Evolutionary conservation across 768 basidiomycete species (phyloP).

Genomic region (Artomyces pyxidatus): DNA sequence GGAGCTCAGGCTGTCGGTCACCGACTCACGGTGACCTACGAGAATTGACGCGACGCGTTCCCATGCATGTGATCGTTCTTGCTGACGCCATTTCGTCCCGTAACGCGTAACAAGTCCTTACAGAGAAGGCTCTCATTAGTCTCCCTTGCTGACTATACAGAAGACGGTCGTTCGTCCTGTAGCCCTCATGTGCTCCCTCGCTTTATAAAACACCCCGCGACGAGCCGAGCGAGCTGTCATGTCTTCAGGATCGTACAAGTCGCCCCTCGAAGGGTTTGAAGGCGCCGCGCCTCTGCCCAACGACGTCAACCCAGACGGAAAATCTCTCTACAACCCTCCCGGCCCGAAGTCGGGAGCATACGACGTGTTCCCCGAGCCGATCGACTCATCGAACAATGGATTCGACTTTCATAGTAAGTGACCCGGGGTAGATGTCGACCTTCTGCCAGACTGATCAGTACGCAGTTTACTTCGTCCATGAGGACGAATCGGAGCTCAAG

Average conservation of each 20-base stretch:
- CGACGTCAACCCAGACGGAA: slow-evolving; percentile 44
- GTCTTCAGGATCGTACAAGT: slow-evolving; percentile 12
- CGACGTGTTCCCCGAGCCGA: slow-evolving; percentile 45
- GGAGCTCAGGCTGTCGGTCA: no score
- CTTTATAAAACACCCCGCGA: background rate
- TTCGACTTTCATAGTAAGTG: slow-evolving; percentile 69
- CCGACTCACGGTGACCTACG: no score
- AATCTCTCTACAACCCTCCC: slow-evolving; percentile 44
- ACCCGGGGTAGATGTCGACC: background rate
- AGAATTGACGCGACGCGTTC: no score
- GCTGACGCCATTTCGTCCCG: no score
- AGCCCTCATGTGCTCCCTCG: background rate
- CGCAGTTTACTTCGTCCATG: slow-evolving; percentile 57
- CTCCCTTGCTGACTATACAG: no score
- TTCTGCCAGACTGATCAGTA: background rate
- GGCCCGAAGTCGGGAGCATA: slow-evolving; percentile 42
- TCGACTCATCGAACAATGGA: slow-evolving; percentile 44
- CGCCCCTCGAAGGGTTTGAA: slow-evolving; percentile 32
- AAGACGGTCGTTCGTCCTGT: no score
- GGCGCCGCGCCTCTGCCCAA: slow-evolving; percentile 35
- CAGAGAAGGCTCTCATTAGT: no score
- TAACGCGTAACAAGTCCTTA: no score
- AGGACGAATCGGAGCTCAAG: slow-evolving; percentile 31
- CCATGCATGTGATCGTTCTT: no score
- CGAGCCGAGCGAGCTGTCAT: background rate